Evolutionary conservation across 2,329 filamentous ascomycete genomes (phyloP).

Genomic region (Aspergillus sp.): DNA sequence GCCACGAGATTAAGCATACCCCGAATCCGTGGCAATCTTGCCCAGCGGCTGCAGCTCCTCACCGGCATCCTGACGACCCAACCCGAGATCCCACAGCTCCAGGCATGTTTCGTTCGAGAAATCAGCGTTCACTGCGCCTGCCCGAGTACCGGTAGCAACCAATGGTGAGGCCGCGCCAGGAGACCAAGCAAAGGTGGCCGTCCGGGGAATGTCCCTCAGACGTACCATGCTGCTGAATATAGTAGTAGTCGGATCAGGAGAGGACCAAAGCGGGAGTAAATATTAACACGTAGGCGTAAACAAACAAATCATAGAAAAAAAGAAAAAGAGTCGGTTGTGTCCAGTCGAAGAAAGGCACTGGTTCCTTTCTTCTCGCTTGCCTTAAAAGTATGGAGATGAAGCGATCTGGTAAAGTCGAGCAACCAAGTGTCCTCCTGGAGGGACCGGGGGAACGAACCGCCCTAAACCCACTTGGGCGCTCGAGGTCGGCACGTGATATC

Average conservation of each 20-base stretch:
- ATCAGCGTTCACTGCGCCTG: conserved; percentile 90
- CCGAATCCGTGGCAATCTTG: conserved; percentile 80
- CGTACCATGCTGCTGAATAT: conserved; percentile 66
- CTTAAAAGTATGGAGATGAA: conserved; percentile 20
- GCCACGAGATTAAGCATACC: conserved; percentile 48
- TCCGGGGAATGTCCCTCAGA: conserved; percentile 91
- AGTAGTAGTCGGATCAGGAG: conserved; percentile 17
- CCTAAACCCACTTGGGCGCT: conserved; percentile 22
- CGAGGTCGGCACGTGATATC: conserved; percentile 28
- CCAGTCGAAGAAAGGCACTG: conserved; percentile 7
- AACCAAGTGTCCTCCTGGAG: conserved; percentile 38
- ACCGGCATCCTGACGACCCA: conserved; percentile 68
- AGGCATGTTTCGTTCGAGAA: conserved; percentile 97
- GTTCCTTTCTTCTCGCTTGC: conserved; percentile 28
- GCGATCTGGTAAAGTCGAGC: conserved; percentile 11
- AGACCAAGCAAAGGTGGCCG: conserved; percentile 96
- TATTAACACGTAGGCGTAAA: too few relatives aligned
- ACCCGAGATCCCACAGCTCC: conserved; percentile 88
- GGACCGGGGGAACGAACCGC: conserved; percentile 20
- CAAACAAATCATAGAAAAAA: not conserved
- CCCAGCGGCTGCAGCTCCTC: conserved; percentile 80
- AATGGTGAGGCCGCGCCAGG: conserved; percentile 70
- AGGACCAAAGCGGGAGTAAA: conserved; percentile 8
- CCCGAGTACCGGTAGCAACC: conserved; percentile 86
- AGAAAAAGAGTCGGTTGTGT: not conserved